phyloP scores from a whole-genome alignment of 768 basidiomycete genomes.

The Ephemerocybe angulata region DNA sequence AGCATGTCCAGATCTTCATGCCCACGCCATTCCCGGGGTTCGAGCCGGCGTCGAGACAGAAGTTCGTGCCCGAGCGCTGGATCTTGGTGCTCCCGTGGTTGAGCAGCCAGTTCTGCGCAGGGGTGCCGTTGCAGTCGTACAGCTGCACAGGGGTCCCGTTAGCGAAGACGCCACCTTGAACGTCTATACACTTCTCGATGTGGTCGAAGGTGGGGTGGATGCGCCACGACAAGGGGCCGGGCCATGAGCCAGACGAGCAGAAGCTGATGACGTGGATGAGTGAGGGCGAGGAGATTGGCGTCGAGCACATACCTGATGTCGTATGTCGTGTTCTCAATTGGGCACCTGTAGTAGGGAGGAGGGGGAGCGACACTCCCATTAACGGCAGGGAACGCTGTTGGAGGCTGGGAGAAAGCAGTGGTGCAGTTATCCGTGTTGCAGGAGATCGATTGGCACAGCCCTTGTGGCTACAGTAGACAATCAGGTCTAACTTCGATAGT shows the following conservation, averaged over 20 bases:
- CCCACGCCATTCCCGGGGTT: slow-evolving; percentile 26
- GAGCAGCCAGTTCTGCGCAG: slow-evolving; percentile 22
- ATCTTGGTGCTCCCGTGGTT: slow-evolving; percentile 14
- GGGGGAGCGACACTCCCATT: slow-evolving; percentile 14
- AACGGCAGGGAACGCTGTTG: slow-evolving; percentile 21
- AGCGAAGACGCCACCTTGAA: slow-evolving; percentile 25
- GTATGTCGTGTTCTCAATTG: slow-evolving; percentile 3
- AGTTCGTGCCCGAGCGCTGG: slow-evolving; percentile 17
- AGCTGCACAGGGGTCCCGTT: slow-evolving; percentile 35
- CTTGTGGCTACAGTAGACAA: slow-evolving; percentile 8
- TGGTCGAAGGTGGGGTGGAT: slow-evolving; percentile 14
- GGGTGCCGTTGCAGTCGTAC: slow-evolving; percentile 26
- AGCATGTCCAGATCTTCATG: slow-evolving; percentile 33
- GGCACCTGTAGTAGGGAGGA: slow-evolving; percentile 21
- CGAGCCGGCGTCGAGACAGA: slow-evolving; percentile 21
- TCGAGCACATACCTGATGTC: slow-evolving; percentile 2
- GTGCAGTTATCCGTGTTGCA: slow-evolving; percentile 21
- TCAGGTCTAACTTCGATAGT: not conserved
- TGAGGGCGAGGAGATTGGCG: not conserved
- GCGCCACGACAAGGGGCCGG: slow-evolving; percentile 13
- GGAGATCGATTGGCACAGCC: slow-evolving; percentile 18
- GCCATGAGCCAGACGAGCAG: slow-evolving; percentile 23
- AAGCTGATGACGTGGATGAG: slow-evolving; percentile 13
- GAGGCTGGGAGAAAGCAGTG: slow-evolving; percentile 20
- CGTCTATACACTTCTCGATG: slow-evolving; percentile 30